A percentile compares a stretch with the other conserved stretches of the same genome.
Conservation (phyloP, 129 eudicot species). For the Arctium minus region DNA sequence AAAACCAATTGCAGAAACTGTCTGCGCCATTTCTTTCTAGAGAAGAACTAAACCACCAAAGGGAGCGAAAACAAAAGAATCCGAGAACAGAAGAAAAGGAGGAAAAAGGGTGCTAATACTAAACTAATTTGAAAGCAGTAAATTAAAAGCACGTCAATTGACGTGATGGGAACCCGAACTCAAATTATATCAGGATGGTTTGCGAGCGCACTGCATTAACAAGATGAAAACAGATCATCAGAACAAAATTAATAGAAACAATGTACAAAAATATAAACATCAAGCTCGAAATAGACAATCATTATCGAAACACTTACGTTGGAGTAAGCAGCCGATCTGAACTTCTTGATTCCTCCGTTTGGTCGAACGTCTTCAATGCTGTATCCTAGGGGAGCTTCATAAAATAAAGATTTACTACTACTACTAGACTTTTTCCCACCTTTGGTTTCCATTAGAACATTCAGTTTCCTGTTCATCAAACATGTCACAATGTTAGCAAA, state of each 20-base stretch:
- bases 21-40: slow-evolving; percentile 32
- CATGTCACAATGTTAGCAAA: neutral
- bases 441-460: slow-evolving; percentile 94
- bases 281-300: neutral
- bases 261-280: neutral
- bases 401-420: slow-evolving; percentile 66
- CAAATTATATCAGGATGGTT: slow-evolving; percentile 85
- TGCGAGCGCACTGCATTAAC: slow-evolving; percentile 96
- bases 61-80: slow-evolving; percentile 22
- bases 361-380: slow-evolving; percentile 99
- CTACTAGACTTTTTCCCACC: slow-evolving; percentile 98
- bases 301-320: slow-evolving; percentile 54
- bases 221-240: neutral
- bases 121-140: slow-evolving; percentile 35
- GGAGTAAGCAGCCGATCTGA: slow-evolving; percentile 99
- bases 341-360: slow-evolving; percentile 97
- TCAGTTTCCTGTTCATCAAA: slow-evolving; percentile 41
- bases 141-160: slow-evolving; percentile 47
- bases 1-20: slow-evolving; percentile 84
- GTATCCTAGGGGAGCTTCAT: slow-evolving; percentile 98
- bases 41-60: slow-evolving; percentile 8
- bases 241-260: neutral
- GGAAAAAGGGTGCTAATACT: slow-evolving; percentile 35
- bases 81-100: slow-evolving; percentile 60
- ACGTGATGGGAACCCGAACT: slow-evolving; percentile 29